These are phyloP conservation scores for Alternaria alternata DNA, from an alignment of 2,329 filamentous ascomycete genomes.

Conservation along the genomic window DNA sequence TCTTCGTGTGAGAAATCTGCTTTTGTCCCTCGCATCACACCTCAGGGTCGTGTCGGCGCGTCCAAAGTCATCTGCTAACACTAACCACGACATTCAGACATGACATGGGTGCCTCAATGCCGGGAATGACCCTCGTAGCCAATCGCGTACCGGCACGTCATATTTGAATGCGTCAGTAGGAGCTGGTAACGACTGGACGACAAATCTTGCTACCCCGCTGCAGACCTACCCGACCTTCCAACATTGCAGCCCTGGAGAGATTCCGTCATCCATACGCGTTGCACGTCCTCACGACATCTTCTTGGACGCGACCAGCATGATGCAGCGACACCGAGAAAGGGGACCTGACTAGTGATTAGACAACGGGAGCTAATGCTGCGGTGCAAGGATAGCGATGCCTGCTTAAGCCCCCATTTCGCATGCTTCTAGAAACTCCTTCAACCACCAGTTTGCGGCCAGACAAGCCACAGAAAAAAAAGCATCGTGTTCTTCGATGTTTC, in stretches of 20 bases:
- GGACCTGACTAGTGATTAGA: constrained; percentile 23
- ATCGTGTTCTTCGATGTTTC: not conserved
- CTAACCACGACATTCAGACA: not conserved
- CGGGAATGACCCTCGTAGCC: constrained; percentile 6
- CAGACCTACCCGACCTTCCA: not conserved
- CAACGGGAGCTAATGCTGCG: constrained; percentile 23
- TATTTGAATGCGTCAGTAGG: constrained; percentile 9
- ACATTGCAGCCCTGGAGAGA: not conserved
- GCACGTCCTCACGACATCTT: not conserved
- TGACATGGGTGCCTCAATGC: constrained; percentile 1
- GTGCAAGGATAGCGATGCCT: constrained; percentile 6
- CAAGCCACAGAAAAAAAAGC: not conserved
- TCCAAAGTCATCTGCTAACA: constrained; percentile 14
- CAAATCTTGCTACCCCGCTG: not conserved
- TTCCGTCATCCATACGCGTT: not conserved
- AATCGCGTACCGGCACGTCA: constrained; percentile 16
- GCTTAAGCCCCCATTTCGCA: not conserved
- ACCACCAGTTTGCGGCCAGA: not conserved
- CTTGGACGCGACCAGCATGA: constrained; percentile 6
- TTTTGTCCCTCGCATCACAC: not conserved
- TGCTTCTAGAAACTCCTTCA: not conserved
- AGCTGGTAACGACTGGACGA: constrained; percentile 8
- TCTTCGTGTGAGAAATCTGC: not conserved
- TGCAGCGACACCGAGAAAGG: constrained; percentile 11
- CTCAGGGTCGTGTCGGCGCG: constrained; percentile 17